Base-by-base conservation (phyloP, 257 asterid genomes). In the Fraxinus americana region DNA sequence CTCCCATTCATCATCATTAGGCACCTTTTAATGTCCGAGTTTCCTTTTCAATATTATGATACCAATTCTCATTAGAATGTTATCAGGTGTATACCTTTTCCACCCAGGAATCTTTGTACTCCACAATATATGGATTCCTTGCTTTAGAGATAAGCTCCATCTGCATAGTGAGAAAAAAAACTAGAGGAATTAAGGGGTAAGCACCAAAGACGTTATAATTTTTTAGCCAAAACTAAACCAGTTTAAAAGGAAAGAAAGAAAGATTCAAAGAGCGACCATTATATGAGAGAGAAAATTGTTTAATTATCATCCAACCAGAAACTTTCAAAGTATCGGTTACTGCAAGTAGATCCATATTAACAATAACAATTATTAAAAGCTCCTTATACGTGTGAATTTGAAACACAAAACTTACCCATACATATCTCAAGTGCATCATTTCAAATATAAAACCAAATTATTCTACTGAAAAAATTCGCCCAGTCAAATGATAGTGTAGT, bases 31-130 rank as follows among this genome's bases (percentile, higher is more conserved):
- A 63, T 10, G 32, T 29, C 16, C 35, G 7, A 9, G 69, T 63
- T 25, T 63, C 7, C 69, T 23, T 27, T 25, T 63, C 69, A 63
- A 27, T 63, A 63, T 25, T 63, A 23, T 63, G 36, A 63, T 63
- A 63, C 19, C 35, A 63, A 59, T 4, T 2, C 69, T 27, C 17
- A 4, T 19, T 63, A 27, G 36, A 63, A 63, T 11, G 19, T 23
- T 80, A 30, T 38, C 68, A 29, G 52, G 74, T 71, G 67, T 90
- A 7, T 80, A 96, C 99, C 97, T 91, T 93, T 85, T 96, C 99
- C 85, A 96, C 99, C 99, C 99, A 96, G 61, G 99, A 96, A 85
- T 96, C 98, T 90, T 91, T 96, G 89, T 96, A 93, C 78, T 96
- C 98, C 77, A 96, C 99, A 66, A 96, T 91, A 79, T 86, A 96